Base-by-base conservation (phyloP, 352 stramenopile species). In the Phytopythium cucurbitacearum region DNA sequence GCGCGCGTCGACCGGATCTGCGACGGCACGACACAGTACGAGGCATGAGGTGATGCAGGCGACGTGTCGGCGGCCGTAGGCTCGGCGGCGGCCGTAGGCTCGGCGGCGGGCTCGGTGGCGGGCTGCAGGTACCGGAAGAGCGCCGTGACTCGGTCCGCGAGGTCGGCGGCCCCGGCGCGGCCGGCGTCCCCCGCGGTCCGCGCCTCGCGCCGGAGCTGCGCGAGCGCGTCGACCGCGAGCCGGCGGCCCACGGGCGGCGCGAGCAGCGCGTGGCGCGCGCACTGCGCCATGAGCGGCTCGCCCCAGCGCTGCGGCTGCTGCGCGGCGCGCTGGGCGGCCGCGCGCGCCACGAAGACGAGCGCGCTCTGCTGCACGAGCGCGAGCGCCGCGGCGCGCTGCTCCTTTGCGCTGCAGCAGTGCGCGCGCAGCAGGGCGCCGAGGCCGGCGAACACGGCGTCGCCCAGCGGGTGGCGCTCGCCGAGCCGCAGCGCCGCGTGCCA, bases 181-280 rank as follows among this genome's bases (percentile, higher is more conserved):
- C n/a, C n/a, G n/a, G n/a, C n/a, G n/a, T n/a, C n/a, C n/a, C n/a
- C n/a, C n/a, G n/a, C n/a, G n/a, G n/a, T n/a, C 33, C 70, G 56
- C 4, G 72, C 68, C 53, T 86, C 67, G 21, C 55, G 48, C 7
- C 60, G 58, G 16, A 85, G 39, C 42, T 78, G 71, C 12, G 42
- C 50, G 12, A 89, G 45, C 37, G 71, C 76, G 21, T 69, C 57
- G 3, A 68, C 59, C 12, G 66, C 69, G 13, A 89, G 55, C 3
- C 78, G 71, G 13, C 79, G 56, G 5, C 71, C 76, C 7, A 79
- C 63, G 39, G 62, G 61, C n/a, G 67, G 71, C 38, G 71, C 71
- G 32, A 89, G 57, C 50, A 90, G 61, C 44, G 80, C 54, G 21
- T 84, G 74, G 68, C 85, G 85, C 11, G 66, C 73, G 10, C 87